phyloP scores from a whole-genome alignment of 139 green algal species.

The Chlorella sp. region DNA sequence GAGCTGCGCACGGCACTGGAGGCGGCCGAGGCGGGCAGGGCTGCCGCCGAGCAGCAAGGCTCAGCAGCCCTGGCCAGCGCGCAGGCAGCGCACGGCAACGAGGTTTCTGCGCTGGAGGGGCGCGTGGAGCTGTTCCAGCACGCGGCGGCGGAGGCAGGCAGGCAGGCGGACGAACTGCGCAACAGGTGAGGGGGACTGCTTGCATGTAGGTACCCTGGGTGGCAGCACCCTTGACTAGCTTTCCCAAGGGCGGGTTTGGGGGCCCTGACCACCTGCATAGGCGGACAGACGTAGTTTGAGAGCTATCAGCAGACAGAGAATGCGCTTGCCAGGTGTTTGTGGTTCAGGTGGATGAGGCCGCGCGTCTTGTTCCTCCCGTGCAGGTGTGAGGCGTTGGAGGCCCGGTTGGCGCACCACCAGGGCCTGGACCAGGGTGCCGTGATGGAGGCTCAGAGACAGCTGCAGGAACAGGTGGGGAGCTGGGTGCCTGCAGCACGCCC shows the following conservation, averaged over 20 bases:
- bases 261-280: too few relatives aligned
- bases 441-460: background rate
- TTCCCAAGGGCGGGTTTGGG: too few relatives aligned
- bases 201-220: too few relatives aligned
- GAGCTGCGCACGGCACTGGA: background rate
- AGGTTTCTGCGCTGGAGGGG: background rate
- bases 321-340: too few relatives aligned
- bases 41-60: background rate
- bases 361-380: too few relatives aligned
- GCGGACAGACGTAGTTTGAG: too few relatives aligned
- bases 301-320: too few relatives aligned
- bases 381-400: constrained; percentile 25
- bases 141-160: background rate
- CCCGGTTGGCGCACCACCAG: constrained; percentile 22
- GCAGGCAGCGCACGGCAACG: background rate
- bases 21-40: background rate
- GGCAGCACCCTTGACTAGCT: too few relatives aligned
- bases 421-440: background rate
- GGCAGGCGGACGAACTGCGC: constrained; percentile 13
- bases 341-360: too few relatives aligned
- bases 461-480: background rate
- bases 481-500: too few relatives aligned
- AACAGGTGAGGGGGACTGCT: constrained; percentile 14
- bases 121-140: background rate
- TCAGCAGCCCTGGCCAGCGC: background rate